These are phyloP conservation scores for Tubosaeta sp. DNA, from an alignment of 768 basidiomycete species.

Conservation along the genomic window DNA sequence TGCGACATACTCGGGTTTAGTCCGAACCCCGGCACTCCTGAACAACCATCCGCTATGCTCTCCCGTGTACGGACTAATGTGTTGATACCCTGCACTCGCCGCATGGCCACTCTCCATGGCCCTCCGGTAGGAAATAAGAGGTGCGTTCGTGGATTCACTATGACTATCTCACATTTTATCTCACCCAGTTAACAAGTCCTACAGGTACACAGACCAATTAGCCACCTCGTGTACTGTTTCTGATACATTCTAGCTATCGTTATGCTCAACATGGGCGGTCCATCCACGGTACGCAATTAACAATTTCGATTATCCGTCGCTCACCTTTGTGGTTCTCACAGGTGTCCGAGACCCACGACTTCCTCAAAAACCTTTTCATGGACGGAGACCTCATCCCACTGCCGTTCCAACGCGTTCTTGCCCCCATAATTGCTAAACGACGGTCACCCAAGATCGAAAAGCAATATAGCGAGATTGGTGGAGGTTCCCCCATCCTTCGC, in stretches of 20 bases:
- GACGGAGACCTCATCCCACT: conserved; percentile 94
- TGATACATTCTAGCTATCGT: conserved; percentile 63
- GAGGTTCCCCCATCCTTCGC: conserved; percentile 90
- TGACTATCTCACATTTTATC: not conserved
- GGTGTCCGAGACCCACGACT: conserved; percentile 91
- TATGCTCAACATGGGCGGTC: conserved; percentile 99
- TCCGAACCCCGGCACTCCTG: not conserved
- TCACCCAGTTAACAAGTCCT: conserved; percentile 40
- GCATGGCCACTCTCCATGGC: conserved; percentile 44
- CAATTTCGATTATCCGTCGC: not conserved
- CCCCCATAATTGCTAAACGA: conserved; percentile 83
- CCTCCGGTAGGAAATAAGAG: conserved; percentile 40
- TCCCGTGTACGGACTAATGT: conserved; percentile 13
- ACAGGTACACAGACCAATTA: conserved; percentile 45
- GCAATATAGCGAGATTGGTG: conserved; percentile 93
- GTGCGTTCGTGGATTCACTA: conserved; percentile 24
- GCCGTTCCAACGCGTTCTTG: conserved; percentile 84
- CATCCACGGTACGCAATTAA: conserved; percentile 67
- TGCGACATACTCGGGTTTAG: too few relatives aligned
- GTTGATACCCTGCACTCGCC: conserved; percentile 28
- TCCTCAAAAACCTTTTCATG: conserved; percentile 87
- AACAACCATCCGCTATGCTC: conserved; percentile 28
- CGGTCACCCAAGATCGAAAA: conserved; percentile 91
- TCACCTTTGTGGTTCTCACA: conserved; percentile 29
- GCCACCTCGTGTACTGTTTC: not conserved